Evolutionary conservation across 2,329 filamentous ascomycete genomes (phyloP).

Genomic region (Apiospora phragmitis): DNA sequence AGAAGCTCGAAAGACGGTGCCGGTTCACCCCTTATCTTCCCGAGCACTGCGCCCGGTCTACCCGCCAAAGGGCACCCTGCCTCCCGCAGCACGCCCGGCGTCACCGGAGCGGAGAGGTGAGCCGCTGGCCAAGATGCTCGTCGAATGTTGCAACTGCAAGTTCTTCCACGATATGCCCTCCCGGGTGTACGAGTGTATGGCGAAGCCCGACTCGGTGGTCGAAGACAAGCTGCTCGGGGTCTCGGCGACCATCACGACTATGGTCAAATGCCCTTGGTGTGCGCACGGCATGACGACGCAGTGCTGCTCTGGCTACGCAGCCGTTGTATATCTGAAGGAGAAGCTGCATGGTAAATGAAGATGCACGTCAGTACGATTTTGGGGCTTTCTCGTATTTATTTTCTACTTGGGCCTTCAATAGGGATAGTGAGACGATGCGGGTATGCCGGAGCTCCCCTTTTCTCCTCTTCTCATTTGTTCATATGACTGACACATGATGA

Average conservation of each 20-base stretch:
- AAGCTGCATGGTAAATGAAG: slow-evolving; percentile 48
- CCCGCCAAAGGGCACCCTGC: slow-evolving; percentile 25
- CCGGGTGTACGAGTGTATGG: slow-evolving; percentile 65
- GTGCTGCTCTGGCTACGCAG: slow-evolving; percentile 70
- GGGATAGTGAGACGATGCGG: background rate
- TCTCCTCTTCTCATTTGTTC: background rate
- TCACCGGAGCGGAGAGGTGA: slow-evolving; percentile 25
- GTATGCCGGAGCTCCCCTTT: background rate
- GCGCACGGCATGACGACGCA: slow-evolving; percentile 67
- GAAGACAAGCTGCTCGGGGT: slow-evolving; percentile 53
- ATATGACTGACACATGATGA: background rate
- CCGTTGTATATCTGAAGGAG: slow-evolving; percentile 66
- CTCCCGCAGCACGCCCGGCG: background rate
- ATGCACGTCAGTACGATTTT: background rate
- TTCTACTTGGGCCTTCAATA: background rate
- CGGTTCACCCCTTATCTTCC: slow-evolving; percentile 24
- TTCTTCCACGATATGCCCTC: slow-evolving; percentile 68
- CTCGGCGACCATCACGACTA: slow-evolving; percentile 58
- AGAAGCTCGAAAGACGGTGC: slow-evolving; percentile 35
- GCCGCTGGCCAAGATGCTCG: slow-evolving; percentile 62
- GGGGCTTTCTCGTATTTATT: background rate
- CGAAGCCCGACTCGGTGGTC: slow-evolving; percentile 55
- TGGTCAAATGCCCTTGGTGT: slow-evolving; percentile 72
- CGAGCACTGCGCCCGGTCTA: slow-evolving; percentile 29
- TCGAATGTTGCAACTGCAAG: slow-evolving; percentile 64